A percentile compares a stretch with the other conserved stretches of the same genome.
Evolutionary conservation across 345 rosid genomes (phyloP).

Genomic region (Rhodamnia rubescens): DNA sequence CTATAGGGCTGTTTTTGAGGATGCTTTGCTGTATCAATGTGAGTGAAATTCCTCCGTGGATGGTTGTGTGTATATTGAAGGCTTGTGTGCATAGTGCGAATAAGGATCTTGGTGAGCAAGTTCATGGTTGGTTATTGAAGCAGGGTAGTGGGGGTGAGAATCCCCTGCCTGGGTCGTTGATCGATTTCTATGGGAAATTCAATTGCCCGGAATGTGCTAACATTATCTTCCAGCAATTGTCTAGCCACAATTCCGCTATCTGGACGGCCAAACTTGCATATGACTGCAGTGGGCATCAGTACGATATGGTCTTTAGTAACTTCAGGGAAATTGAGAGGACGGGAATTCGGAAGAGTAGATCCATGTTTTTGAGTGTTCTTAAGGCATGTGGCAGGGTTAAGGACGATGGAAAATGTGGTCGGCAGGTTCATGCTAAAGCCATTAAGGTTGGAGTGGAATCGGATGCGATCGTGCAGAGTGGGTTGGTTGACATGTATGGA

Average conservation of each 20-base stretch:
- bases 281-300: slow-evolving; percentile 32
- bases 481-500: slow-evolving; percentile 60
- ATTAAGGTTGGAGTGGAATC: slow-evolving; percentile 48
- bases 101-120: slow-evolving; percentile 47
- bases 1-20: slow-evolving; percentile 21
- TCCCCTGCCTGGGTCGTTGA: slow-evolving; percentile 27
- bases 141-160: slow-evolving; percentile 20
- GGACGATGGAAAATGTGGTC: slow-evolving; percentile 34
- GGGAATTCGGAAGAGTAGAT: slow-evolving; percentile 25
- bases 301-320: slow-evolving; percentile 26
- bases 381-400: slow-evolving; percentile 44
- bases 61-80: slow-evolving; percentile 32
- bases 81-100: slow-evolving; percentile 34
- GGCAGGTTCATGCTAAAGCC: slow-evolving; percentile 42
- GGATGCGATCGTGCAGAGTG: slow-evolving; percentile 22
- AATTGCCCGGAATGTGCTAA: slow-evolving; percentile 28
- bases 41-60: slow-evolving; percentile 27
- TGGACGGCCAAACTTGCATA: slow-evolving; percentile 56
- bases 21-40: slow-evolving; percentile 16
- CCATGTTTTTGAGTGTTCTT: slow-evolving; percentile 31
- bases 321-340: slow-evolving; percentile 37
- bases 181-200: slow-evolving; percentile 45
- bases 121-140: slow-evolving; percentile 58
- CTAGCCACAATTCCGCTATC: slow-evolving; percentile 6
- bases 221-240: slow-evolving; percentile 23